Evolutionary conservation across 1,139 yeast genomes (phyloP), one percentile per base, ranked within the genome.

Genomic region (Candida sp.): DNA sequence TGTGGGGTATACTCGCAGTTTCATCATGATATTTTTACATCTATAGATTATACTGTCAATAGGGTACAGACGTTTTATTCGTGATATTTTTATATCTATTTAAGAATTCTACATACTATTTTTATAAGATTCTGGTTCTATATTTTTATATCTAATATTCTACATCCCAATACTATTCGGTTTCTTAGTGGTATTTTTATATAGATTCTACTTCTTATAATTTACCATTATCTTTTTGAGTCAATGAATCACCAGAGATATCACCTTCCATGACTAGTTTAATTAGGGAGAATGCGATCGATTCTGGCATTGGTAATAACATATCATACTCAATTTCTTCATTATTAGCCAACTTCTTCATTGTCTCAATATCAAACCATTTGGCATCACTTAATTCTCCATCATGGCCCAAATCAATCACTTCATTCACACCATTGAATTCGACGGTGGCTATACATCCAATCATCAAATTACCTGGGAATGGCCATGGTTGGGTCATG

Each of bases 401-500:
- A 59, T 91, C 98, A 57, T 89, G 89, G 23, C 83, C 88, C 47
- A 89, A 69, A 54, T 84, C 73, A 51, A 91, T 84, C 5, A 58
- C 55, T 54, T 83, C 89, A 54, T 81, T 75, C 11, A 52, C 61
- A 0, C 84, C 86, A 51, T 82, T 74, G 55, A 80, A 81, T 7
- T 84, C 87, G 2, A 84, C 86, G 33, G 75, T 73, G 0, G 88
- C 97, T 45, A 90, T 62, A 62, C 97, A 90, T 8, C 98, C 98
- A 54, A 93, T 77, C 98, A 91, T 91, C 55, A 93, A 66, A 59
- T 87, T 90, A 0, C 89, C 89, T 1, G 98, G 98, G 65, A 82
- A 91, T 22, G 98, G 99, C 97, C 97, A 90, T 5, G 97, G 97
- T 63, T 90, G 97, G 6, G 93, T 79, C 58, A 81, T 73, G 27